phyloP scores from a whole-genome alignment of 192 early-diverging fungal genomes.

The Coemansia sp. region DNA sequence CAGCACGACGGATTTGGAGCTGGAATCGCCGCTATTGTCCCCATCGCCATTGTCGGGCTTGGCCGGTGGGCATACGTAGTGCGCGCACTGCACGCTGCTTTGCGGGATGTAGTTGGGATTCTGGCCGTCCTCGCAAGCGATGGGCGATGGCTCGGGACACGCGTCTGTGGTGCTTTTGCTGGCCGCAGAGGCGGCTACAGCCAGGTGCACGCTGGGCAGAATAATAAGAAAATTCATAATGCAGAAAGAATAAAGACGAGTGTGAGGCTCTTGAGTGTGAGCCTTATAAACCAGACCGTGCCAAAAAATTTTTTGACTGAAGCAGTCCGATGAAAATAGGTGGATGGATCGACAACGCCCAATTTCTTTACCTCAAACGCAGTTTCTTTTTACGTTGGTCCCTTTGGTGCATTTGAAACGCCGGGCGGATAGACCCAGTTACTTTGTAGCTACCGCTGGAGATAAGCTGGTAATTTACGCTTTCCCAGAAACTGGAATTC shows the following conservation, averaged over 20 bases:
- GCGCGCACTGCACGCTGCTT: slow-evolving; percentile 32
- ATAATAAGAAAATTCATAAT: slow-evolving; percentile 2
- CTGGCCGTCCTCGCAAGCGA: slow-evolving; percentile 31
- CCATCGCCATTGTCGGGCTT: not conserved
- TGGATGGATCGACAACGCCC: not conserved
- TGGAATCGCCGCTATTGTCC: not conserved
- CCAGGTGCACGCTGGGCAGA: not conserved
- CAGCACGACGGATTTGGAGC: slow-evolving; percentile 18
- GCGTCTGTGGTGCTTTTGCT: slow-evolving; percentile 6
- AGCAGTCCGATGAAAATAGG: not conserved
- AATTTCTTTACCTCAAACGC: too few relatives aligned
- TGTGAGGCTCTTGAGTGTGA: not conserved
- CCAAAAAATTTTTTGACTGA: not conserved
- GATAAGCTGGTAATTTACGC: too few relatives aligned
- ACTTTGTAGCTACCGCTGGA: too few relatives aligned
- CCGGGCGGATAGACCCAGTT: too few relatives aligned
- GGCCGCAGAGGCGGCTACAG: not conserved
- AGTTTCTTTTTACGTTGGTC: not conserved
- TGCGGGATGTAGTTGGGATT: slow-evolving; percentile 24
- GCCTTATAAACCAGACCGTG: not conserved
- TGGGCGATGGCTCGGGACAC: slow-evolving; percentile 8
- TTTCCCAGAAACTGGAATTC: too few relatives aligned
- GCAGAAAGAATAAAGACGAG: not conserved
- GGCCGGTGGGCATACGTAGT: slow-evolving; percentile 24
- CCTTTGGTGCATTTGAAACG: not conserved